A percentile compares a stretch with the other conserved stretches of the same genome.
These are phyloP conservation scores for Monilinia polystroma DNA, from an alignment of 2,329 filamentous ascomycete genomes.

Conservation along the genomic window DNA sequence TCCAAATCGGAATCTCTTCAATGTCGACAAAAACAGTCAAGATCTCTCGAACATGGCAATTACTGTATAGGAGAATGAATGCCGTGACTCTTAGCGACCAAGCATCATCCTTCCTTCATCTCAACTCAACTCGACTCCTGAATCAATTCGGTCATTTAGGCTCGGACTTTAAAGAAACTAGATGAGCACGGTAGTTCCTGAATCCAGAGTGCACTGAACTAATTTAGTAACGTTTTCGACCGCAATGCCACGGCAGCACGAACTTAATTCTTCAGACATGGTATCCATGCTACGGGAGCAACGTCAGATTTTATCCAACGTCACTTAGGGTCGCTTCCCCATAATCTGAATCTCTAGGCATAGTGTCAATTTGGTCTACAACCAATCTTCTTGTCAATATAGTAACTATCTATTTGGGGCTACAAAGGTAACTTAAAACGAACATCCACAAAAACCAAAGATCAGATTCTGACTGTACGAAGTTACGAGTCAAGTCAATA, in stretches of 20 bases:
- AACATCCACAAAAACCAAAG: neutral
- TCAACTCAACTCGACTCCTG: slow-evolving; percentile 3
- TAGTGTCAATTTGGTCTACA: neutral
- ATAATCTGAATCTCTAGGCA: slow-evolving; percentile 4
- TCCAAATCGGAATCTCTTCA: neutral
- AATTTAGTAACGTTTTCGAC: slow-evolving; percentile 17
- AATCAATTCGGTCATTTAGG: neutral
- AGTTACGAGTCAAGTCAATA: neutral
- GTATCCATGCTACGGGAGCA: slow-evolving; percentile 17
- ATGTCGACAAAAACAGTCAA: neutral
- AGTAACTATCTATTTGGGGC: neutral
- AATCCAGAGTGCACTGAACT: slow-evolving; percentile 3
- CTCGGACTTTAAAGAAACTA: slow-evolving; percentile 10
- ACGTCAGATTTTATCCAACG: slow-evolving; percentile 11
- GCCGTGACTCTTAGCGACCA: neutral
- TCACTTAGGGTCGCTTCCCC: slow-evolving; percentile 13
- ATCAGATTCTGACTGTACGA: neutral
- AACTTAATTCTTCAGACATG: slow-evolving; percentile 16
- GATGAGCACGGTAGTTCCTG: slow-evolving; percentile 5
- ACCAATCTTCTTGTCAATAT: neutral
- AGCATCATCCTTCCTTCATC: slow-evolving; percentile 11
- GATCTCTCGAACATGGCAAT: neutral
- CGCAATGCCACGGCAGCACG: slow-evolving; percentile 17
- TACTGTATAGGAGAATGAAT: slow-evolving; percentile 1
- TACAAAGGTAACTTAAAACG: neutral